Evolutionary conservation across 169 alveolate genomes (phyloP).

Genomic region (Eimeria necatrix): DNA sequence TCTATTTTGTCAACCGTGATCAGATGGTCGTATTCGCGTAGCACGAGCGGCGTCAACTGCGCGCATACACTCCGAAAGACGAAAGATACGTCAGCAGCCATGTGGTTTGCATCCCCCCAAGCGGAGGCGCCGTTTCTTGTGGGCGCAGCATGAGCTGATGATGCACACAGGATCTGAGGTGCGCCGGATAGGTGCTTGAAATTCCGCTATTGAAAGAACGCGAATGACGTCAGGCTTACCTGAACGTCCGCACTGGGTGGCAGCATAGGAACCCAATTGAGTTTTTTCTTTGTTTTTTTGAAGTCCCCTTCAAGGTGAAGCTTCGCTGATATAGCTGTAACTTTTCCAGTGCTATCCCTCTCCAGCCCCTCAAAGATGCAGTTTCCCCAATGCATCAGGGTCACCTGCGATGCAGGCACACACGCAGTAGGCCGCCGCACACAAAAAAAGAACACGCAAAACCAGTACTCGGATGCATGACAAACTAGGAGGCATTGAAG

Average conservation of each 20-base stretch:
- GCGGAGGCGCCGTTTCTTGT: too few relatives aligned
- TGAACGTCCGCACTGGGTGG: background rate
- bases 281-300: slow-evolving; percentile 94
- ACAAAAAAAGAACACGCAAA: background rate
- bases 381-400: slow-evolving; percentile 98
- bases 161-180: too few relatives aligned
- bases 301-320: slow-evolving; percentile 93
- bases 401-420: slow-evolving; percentile 84
- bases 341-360: slow-evolving; percentile 83
- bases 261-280: slow-evolving; percentile 93
- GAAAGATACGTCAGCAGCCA: background rate
- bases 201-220: too few relatives aligned
- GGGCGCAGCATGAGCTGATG: too few relatives aligned
- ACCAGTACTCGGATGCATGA: background rate
- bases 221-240: too few relatives aligned
- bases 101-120: too few relatives aligned
- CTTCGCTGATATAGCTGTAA: slow-evolving; percentile 86
- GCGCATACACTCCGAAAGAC: background rate
- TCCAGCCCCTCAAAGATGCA: slow-evolving; percentile 90
- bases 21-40: slow-evolving; percentile 97
- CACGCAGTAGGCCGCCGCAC: background rate
- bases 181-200: too few relatives aligned
- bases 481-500: too few relatives aligned
- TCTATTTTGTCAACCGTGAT: slow-evolving; percentile 95
- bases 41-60: slow-evolving; percentile 86